These are phyloP conservation scores for Tetrahymena malaccensis DNA, from an alignment of 73 alveolate species.

Conservation along the genomic window DNA sequence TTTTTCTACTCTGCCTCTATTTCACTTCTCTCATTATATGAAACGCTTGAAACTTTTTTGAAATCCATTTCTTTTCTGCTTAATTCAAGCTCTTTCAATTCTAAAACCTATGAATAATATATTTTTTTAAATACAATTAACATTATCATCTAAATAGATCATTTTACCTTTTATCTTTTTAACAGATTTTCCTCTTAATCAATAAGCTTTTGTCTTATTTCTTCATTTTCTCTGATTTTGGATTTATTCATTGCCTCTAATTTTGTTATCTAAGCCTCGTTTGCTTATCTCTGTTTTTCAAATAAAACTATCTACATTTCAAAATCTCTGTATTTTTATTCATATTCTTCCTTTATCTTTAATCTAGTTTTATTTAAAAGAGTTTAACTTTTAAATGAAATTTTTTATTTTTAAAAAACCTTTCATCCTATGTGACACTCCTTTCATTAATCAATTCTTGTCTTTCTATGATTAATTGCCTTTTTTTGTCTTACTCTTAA, in stretches of 20 bases:
- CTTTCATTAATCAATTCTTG: neutral
- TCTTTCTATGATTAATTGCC: neutral
- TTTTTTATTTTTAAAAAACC: neutral
- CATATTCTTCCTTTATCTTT: neutral
- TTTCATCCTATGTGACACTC: neutral
- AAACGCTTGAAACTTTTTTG: neutral
- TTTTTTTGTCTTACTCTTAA: neutral
- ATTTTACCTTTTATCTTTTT: neutral
- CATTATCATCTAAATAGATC: neutral
- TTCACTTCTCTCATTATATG: neutral
- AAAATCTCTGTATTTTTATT: neutral
- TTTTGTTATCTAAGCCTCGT: neutral
- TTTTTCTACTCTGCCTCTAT: neutral
- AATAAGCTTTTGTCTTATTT: neutral
- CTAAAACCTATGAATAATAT: neutral
- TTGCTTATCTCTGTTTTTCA: neutral
- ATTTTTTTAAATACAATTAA: neutral
- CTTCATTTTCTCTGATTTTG: neutral
- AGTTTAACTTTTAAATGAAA: neutral
- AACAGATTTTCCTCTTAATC: neutral
- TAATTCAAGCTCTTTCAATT: neutral
- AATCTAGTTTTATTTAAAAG: neutral
- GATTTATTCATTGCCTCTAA: neutral
- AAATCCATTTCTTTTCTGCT: neutral
- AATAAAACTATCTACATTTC: neutral